Conservation (phyloP, 768 basidiomycete species). For the Pleurotus cornucopiae region DNA sequence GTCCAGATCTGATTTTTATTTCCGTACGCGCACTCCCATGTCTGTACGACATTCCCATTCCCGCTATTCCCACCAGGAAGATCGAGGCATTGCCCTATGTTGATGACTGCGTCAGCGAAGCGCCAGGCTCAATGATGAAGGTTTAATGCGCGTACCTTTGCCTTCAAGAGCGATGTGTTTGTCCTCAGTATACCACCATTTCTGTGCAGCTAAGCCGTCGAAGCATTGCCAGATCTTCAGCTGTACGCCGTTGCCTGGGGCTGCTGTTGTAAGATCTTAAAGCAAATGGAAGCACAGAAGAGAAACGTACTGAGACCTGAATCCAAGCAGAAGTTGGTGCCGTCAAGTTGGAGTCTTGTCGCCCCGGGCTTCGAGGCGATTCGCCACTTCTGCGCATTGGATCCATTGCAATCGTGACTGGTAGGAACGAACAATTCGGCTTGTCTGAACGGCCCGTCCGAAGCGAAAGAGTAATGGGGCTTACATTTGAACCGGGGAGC, state of each 20-base stretch:
- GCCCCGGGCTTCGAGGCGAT: neutral
- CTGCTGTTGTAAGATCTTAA: neutral
- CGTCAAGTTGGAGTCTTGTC: slow-evolving; percentile 4
- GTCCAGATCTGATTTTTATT: slow-evolving; percentile 8
- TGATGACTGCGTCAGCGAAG: slow-evolving; percentile 2
- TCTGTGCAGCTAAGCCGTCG: neutral
- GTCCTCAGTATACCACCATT: slow-evolving; percentile 7
- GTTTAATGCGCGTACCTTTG: neutral
- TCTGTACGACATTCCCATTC: slow-evolving; percentile 5
- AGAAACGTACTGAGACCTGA: neutral
- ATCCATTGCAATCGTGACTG: slow-evolving; percentile 7
- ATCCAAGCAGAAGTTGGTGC: slow-evolving; percentile 5
- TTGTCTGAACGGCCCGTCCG: too few species aligned
- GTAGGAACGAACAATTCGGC: too few species aligned
- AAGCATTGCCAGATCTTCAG: slow-evolving; percentile 6
- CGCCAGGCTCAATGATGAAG: neutral
- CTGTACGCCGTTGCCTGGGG: slow-evolving; percentile 3
- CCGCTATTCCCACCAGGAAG: neutral
- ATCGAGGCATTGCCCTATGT: slow-evolving; percentile 4
- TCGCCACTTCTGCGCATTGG: slow-evolving; percentile 1
- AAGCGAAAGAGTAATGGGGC: neutral
- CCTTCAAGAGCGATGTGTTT: slow-evolving; percentile 7
- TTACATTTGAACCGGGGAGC: slow-evolving; percentile 4
- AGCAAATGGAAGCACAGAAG: neutral
- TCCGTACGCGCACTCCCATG: slow-evolving; percentile 5